Conservation (phyloP, 345 rosid genomes). For the Salix purpurea region DNA sequence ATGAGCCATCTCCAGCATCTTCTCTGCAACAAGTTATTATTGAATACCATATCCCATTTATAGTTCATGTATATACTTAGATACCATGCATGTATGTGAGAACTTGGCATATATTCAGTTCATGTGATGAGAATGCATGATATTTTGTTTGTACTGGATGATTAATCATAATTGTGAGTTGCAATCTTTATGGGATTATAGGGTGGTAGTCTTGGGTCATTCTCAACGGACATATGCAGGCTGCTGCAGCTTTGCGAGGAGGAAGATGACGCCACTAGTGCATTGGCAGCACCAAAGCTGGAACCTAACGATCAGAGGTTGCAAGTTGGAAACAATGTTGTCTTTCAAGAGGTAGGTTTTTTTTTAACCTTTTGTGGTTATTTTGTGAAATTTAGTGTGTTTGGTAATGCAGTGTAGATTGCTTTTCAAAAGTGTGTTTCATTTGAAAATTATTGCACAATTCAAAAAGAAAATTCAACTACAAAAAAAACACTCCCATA, state of each 20-base stretch:
- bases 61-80: conserved; percentile 3
- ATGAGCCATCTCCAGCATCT: conserved; percentile 94
- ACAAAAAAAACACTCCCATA: too few relatives aligned
- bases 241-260: conserved; percentile 88
- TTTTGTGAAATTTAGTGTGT: neutral
- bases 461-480: too few relatives aligned
- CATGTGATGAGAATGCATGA: neutral
- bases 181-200: conserved; percentile 21
- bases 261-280: conserved; percentile 97
- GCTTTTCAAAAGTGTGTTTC: too few relatives aligned
- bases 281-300: conserved; percentile 69
- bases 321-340: conserved; percentile 43
- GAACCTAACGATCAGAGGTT: conserved; percentile 75
- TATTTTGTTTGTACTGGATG: conserved; percentile 12
- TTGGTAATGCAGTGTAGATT: too few relatives aligned
- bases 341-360: conserved; percentile 54
- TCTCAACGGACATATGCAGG: conserved; percentile 85
- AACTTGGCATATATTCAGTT: neutral
- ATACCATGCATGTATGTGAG: neutral
- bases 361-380: neutral
- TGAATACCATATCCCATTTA: conserved; percentile 13
- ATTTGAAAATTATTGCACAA: too few relatives aligned
- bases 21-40: conserved; percentile 89
- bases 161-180: neutral
- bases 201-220: conserved; percentile 84